Evolutionary conservation across 306 rosid species (phyloP), one percentile per base, ranked within the genome.

Genomic region (Prunus mira): DNA sequence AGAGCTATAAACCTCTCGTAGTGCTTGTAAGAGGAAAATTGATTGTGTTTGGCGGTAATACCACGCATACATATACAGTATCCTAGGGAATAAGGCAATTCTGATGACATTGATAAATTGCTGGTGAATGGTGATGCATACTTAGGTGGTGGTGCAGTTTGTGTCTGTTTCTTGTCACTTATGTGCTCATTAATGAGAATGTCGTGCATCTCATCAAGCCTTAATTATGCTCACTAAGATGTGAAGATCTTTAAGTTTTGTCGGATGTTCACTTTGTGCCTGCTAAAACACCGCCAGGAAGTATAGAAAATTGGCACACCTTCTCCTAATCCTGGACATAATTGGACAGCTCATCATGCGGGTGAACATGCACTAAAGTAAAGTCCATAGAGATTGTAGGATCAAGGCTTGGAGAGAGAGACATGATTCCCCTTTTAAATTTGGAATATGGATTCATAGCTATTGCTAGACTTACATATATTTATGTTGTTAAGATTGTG

Each of bases 181-280:
- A 57, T 15, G 15, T 49, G 18, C 62, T 38, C 15, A 19, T 41
- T 49, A 43, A 30, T 28, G 69, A 25, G 38, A 60, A 41, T 45
- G 68, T 25, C 25, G 57, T 73, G 77, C 56, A 5, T 58, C 55
- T 46, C 56, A 72, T 73, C 5, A 15, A 5, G 45, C 22, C 52
- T 25, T 28, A 73, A 34, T 65, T 65, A 65, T 4, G 38, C 65
- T 25, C 9, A 28, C 18, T 45, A 60, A 28, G 50, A 30, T 28
- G 9, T 2, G 60, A 64, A 52, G 20, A 20, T 7, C 71, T 63
- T 22, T 9, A 30, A 63, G 63, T 65, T 62, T 74, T 28, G 78
- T 28, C 12, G 69, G 61, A 74, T 69, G 55, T 50, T 74, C 27
- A n/a, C 50, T 70, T 34, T 49, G 76, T 69, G 71, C 55, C 60